These are phyloP conservation scores for Acmispon strigosus DNA, from an alignment of 306 rosid genomes.

Conservation along the genomic window DNA sequence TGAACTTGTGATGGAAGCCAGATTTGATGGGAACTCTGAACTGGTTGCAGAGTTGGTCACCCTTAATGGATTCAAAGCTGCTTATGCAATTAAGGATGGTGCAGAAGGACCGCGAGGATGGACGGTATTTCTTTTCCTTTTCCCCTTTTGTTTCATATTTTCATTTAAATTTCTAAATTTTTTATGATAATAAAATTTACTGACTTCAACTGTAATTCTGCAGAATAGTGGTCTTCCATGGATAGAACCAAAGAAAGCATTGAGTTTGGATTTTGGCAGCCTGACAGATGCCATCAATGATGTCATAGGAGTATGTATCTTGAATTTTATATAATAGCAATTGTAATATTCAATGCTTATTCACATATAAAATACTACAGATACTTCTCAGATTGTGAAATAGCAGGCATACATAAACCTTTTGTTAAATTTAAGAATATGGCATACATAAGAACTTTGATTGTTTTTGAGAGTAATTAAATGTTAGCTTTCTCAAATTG, in stretches of 20 bases:
- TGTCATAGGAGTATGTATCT: slow-evolving; percentile 72
- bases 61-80: slow-evolving; percentile 85
- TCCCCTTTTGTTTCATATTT: background rate
- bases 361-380: background rate
- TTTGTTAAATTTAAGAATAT: slow-evolving; percentile 2
- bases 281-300: slow-evolving; percentile 55
- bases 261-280: slow-evolving; percentile 51
- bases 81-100: slow-evolving; percentile 91
- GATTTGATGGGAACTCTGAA: slow-evolving; percentile 94
- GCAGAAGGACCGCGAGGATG: slow-evolving; percentile 98
- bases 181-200: background rate
- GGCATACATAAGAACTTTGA: background rate
- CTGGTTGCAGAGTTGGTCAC: slow-evolving; percentile 91
- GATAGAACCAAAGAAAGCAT: slow-evolving; percentile 47
- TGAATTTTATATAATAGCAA: slow-evolving; percentile 7
- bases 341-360: slow-evolving; percentile 8
- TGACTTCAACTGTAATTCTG: slow-evolving; percentile 24
- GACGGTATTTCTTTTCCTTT: slow-evolving; percentile 49
- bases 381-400: slow-evolving; percentile 4
- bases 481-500: background rate
- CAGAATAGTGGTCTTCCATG: slow-evolving; percentile 94
- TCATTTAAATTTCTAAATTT: background rate
- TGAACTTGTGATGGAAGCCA: slow-evolving; percentile 80
- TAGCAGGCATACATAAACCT: background rate
- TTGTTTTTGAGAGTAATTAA: background rate